Conservation (phyloP, 2,329 filamentous ascomycete species). For the Beauveria australis region DNA sequence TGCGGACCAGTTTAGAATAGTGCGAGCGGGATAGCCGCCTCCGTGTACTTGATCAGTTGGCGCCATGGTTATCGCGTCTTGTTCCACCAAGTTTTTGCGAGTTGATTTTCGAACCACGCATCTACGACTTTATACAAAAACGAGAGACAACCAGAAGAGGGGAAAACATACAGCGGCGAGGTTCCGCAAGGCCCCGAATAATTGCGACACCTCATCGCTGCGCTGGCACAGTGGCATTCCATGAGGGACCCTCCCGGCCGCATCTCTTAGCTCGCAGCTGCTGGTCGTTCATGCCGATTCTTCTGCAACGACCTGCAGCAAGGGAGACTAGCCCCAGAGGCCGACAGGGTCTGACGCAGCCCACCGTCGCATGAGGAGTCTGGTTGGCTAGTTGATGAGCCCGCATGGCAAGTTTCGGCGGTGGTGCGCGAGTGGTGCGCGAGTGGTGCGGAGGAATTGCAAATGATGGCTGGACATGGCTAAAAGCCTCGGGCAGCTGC, state of each 20-base stretch:
- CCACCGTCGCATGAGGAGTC: background rate
- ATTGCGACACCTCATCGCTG: background rate
- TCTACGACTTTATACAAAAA: background rate
- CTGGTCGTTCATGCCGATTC: background rate
- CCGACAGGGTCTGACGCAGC: background rate
- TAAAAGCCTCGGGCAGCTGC: background rate
- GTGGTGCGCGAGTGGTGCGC: background rate
- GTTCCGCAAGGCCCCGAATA: background rate
- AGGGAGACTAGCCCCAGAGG: background rate
- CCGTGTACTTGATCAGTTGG: background rate
- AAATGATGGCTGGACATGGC: background rate
- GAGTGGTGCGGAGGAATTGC: background rate
- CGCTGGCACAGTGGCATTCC: background rate
- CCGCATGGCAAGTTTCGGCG: background rate
- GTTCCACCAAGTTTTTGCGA: background rate
- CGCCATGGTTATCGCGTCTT: background rate
- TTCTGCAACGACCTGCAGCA: background rate
- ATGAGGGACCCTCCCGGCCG: background rate
- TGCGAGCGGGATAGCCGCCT: background rate
- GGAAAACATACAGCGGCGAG: background rate
- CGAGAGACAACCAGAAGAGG: background rate
- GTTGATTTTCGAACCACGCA: background rate
- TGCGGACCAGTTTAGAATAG: conserved; percentile 5
- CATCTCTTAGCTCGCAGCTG: background rate
- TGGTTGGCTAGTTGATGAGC: background rate